A percentile compares a stretch with the other conserved stretches of the same genome.
Evolutionary conservation across 148 eudicot species (phyloP).

Genomic region (Fagopyrum esculentum): DNA sequence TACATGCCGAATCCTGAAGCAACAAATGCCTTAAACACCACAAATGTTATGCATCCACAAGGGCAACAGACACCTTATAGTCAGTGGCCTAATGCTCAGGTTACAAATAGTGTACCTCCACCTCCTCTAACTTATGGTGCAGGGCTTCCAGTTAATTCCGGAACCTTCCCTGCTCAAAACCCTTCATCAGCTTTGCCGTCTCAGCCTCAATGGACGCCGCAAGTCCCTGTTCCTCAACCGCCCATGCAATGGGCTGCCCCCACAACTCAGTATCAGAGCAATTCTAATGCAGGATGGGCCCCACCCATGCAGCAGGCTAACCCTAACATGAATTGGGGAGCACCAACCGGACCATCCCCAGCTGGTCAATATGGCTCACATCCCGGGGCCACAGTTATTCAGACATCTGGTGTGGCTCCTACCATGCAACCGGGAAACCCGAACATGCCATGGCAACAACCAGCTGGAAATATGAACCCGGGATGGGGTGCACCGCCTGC

Average conservation of each 20-base stretch:
- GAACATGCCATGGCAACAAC: constrained; percentile 39
- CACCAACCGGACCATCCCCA: constrained; percentile 8
- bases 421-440: constrained; percentile 31
- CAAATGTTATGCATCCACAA: constrained; percentile 24
- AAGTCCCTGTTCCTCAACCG: constrained; percentile 15
- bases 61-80: constrained; percentile 36
- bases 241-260: constrained; percentile 45
- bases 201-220: constrained; percentile 49
- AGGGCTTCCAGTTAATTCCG: constrained; percentile 38
- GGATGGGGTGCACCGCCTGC: constrained; percentile 40
- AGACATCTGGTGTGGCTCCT: constrained; percentile 22
- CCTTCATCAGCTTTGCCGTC: constrained; percentile 22
- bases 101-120: background rate
- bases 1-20: constrained; percentile 28
- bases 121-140: constrained; percentile 22
- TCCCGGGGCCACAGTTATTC: background rate
- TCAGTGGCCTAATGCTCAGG: constrained; percentile 47
- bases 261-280: constrained; percentile 10
- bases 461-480: constrained; percentile 29
- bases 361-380: constrained; percentile 12
- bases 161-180: constrained; percentile 34
- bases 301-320: constrained; percentile 16
- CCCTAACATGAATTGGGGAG: constrained; percentile 65
- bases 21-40: constrained; percentile 15
- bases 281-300: background rate